Evolutionary conservation across 495 filamentous ascomycete species (phyloP), one percentile per base, ranked within the genome.

Genomic region (Penicilliopsis zonata): DNA sequence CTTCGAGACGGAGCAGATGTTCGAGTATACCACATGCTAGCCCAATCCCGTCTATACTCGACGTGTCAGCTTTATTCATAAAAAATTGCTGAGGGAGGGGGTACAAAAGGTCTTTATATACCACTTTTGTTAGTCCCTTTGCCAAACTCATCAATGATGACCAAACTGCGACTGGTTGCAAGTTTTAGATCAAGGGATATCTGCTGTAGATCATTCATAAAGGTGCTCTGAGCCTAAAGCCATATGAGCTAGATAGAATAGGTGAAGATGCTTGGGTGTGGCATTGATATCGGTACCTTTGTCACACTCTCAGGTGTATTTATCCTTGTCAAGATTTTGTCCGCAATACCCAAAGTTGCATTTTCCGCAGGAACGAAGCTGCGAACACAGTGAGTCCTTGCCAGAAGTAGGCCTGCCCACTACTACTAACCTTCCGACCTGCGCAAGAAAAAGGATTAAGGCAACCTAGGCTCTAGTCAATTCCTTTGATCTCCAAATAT

Each of bases 91-190:
- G 8, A 10, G 7, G 9, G 13, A 18, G 9, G 12, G 10, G 6
- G 10, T 19, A 13, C 4, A 2, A 18, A 24, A 10, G 16, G 14
- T 19, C 1, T 5, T 15, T 20, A 47, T 49, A 19, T 42, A 70
- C 71, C 72, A 38, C 67, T 68, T 10, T 71, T 66, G 31, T 83
- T 80, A 0, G 90, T 98, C 5, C 90, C 92, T 57, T 95, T 98
- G 3, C 90, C 90, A 41, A 98, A 96, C 44, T 98, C 92, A 46
- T 98, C 90, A 31, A 94, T 78, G 15, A 98, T 61, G 3, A 96
- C 52, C 2, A 98, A 57, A 45, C 81, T 93, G 17, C 75, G 70
- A 18, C 69, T 61, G 9, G 90, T 94, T 6, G 78, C 74, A 23
- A 93, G 73, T 28, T 74, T 84, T 35, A 90, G 58, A 2, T 80